Conservation (phyloP, 2,329 filamentous ascomycete species). For the Hymenotorrendiella dingleyae region DNA sequence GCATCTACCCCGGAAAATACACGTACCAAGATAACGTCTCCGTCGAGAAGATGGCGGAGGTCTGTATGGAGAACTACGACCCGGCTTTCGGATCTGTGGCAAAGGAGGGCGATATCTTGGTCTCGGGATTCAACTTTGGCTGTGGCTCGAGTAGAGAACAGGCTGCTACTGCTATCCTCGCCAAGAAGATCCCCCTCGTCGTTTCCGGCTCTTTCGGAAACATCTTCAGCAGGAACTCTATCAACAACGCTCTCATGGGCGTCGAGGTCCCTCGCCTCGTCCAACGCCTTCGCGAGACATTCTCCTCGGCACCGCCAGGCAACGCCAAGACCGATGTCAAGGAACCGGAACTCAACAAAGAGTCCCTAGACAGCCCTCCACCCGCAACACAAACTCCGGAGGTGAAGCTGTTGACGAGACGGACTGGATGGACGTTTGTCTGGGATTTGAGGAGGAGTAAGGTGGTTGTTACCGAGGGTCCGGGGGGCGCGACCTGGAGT, state of each 20-base stretch:
- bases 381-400: slow-evolving; percentile 35
- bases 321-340: slow-evolving; percentile 36
- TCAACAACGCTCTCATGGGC: slow-evolving; percentile 73
- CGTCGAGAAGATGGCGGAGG: slow-evolving; percentile 73
- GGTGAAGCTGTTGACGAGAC: slow-evolving; percentile 55
- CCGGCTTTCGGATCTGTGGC: slow-evolving; percentile 58
- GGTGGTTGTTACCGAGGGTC: slow-evolving; percentile 65
- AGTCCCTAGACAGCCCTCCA: slow-evolving; percentile 45
- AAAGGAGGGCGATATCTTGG: slow-evolving; percentile 70
- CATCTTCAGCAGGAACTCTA: slow-evolving; percentile 73
- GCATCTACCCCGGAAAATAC: slow-evolving; percentile 86
- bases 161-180: slow-evolving; percentile 80
- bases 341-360: slow-evolving; percentile 45
- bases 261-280: slow-evolving; percentile 65
- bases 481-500: slow-evolving; percentile 62
- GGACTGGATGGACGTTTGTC: slow-evolving; percentile 76
- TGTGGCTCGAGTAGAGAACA: slow-evolving; percentile 78
- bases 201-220: slow-evolving; percentile 77
- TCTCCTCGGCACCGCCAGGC: slow-evolving; percentile 34
- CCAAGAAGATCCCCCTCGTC: slow-evolving; percentile 73
- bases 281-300: slow-evolving; percentile 58
- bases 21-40: slow-evolving; percentile 86
- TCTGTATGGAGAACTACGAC: slow-evolving; percentile 95
- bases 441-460: slow-evolving; percentile 74
- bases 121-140: slow-evolving; percentile 85